A percentile compares a stretch with the other conserved stretches of the same genome.
These are phyloP conservation scores for Sporodiniella umbellata DNA, from an alignment of 371 early-diverging fungal species.

Conservation along the genomic window DNA sequence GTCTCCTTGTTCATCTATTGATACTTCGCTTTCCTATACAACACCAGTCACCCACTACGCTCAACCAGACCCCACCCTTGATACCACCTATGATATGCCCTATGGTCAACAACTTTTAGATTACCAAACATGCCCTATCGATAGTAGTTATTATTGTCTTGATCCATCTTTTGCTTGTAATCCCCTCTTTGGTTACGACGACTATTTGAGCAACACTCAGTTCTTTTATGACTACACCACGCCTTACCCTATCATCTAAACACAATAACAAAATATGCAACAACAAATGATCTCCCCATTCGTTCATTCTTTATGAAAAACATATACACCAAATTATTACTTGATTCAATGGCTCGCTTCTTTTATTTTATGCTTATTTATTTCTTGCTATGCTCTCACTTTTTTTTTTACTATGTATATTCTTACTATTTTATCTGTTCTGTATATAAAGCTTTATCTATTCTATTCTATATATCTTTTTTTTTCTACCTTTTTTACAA, in stretches of 20 bases:
- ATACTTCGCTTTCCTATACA: slow-evolving; percentile 8
- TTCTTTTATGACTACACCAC: background rate
- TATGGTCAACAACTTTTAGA: background rate
- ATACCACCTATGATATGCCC: background rate
- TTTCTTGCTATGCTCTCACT: background rate
- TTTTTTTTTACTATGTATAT: background rate
- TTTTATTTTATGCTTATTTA: background rate
- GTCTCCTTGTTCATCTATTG: slow-evolving; percentile 18
- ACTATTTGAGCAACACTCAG: background rate
- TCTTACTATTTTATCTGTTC: background rate
- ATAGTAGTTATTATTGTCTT: background rate
- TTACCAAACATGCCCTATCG: background rate
- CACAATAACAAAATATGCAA: background rate
- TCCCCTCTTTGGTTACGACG: background rate
- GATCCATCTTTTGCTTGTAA: background rate
- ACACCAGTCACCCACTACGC: background rate
- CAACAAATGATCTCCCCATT: too few species aligned
- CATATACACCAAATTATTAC: too few species aligned
- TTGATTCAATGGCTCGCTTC: background rate
- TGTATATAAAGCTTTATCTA: background rate
- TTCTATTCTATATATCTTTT: too few species aligned
- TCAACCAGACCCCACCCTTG: background rate
- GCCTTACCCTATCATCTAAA: background rate
- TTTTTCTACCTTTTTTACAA: too few species aligned
- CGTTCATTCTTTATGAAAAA: background rate